Percentiles rank a stretch among this genome's conserved stretches.
These are phyloP conservation scores for Eruca vesicaria DNA, from an alignment of 441 rosid species.

Conservation along the genomic window DNA sequence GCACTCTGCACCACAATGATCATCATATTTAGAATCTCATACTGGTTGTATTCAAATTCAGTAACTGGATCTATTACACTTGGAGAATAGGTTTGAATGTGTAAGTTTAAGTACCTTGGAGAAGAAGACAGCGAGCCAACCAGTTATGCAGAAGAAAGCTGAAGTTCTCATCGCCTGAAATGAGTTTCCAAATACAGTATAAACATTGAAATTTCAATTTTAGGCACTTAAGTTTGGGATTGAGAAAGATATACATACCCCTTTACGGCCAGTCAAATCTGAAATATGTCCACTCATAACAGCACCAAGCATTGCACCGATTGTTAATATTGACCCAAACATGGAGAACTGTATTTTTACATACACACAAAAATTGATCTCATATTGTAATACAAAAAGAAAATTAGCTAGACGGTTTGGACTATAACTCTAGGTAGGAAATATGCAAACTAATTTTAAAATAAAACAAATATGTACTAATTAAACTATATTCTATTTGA, in stretches of 20 bases:
- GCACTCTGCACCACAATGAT: constrained; percentile 46
- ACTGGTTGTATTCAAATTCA: neutral
- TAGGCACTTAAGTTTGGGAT: neutral
- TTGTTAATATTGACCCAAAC: constrained; percentile 87
- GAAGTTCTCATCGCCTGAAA: constrained; percentile 86
- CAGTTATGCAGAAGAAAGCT: constrained; percentile 64
- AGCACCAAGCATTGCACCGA: constrained; percentile 96
- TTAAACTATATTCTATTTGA: constrained; percentile 33
- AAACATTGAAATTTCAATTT: neutral
- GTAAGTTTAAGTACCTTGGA: constrained; percentile 39
- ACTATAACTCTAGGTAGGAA: neutral
- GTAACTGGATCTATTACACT: neutral
- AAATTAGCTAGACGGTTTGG: neutral
- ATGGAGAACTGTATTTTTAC: constrained; percentile 64
- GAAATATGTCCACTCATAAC: constrained; percentile 69
- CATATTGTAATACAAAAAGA: neutral
- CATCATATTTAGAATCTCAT: neutral
- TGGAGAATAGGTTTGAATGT: no score
- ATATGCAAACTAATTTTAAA: neutral
- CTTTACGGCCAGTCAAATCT: constrained; percentile 77
- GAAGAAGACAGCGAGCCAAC: constrained; percentile 79
- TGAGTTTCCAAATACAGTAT: neutral
- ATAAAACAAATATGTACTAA: neutral
- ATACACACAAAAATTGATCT: neutral
- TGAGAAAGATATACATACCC: constrained; percentile 57